Conservation (phyloP, 2,329 filamentous ascomycete species). For the Mariannaea elegans region DNA sequence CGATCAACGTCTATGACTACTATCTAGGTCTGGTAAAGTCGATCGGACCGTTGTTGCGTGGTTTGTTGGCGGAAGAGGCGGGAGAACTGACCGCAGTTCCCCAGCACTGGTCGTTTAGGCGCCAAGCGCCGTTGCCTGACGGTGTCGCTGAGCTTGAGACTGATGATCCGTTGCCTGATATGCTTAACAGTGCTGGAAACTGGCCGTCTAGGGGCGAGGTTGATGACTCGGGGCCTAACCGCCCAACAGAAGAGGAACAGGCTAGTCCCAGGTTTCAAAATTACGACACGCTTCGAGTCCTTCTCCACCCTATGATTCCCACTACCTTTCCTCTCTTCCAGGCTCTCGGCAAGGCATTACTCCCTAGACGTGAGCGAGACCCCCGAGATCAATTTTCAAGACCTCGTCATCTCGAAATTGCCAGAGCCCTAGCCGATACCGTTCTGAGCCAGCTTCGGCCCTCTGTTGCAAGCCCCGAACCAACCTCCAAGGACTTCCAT, state of each 20-base stretch:
- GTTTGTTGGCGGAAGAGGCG: slow-evolving; percentile 87
- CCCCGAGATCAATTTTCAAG: slow-evolving; percentile 67
- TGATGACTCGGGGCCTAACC: slow-evolving; percentile 34
- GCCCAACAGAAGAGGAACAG: slow-evolving; percentile 54
- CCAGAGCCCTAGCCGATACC: slow-evolving; percentile 74
- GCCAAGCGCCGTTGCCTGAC: slow-evolving; percentile 39
- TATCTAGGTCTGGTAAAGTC: slow-evolving; percentile 78
- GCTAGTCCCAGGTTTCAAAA: slow-evolving; percentile 69
- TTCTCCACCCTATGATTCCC: slow-evolving; percentile 81
- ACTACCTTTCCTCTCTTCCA: slow-evolving; percentile 89
- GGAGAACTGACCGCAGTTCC: slow-evolving; percentile 78
- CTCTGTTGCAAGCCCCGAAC: slow-evolving; percentile 52
- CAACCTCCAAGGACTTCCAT: slow-evolving; percentile 72
- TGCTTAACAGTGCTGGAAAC: slow-evolving; percentile 39
- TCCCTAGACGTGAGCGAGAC: slow-evolving; percentile 71
- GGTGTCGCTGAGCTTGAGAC: slow-evolving; percentile 36
- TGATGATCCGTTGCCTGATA: slow-evolving; percentile 46
- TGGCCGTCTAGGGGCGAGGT: slow-evolving; percentile 37
- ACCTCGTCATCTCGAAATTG: slow-evolving; percentile 63
- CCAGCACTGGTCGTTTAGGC: slow-evolving; percentile 65
- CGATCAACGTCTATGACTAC: slow-evolving; percentile 85
- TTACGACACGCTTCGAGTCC: slow-evolving; percentile 76
- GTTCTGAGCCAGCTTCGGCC: slow-evolving; percentile 72
- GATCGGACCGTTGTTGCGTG: slow-evolving; percentile 80
- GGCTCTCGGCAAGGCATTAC: slow-evolving; percentile 81